phyloP scores from a whole-genome alignment of 192 early-diverging fungal genomes.

The Funneliformis geosporum region DNA sequence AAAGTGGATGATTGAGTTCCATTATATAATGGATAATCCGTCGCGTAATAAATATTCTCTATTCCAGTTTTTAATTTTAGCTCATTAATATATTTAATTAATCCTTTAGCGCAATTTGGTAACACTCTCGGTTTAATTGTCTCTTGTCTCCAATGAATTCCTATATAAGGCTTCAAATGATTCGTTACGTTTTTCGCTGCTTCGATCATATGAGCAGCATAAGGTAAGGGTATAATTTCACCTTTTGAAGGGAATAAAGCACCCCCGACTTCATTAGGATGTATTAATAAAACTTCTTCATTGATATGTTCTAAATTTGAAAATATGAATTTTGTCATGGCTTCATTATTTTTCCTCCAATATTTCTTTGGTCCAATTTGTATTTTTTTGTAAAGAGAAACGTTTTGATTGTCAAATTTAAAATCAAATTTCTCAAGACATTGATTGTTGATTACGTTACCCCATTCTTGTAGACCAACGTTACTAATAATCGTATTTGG shows the following conservation, averaged over 20 bases:
- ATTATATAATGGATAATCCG: constrained; percentile 41
- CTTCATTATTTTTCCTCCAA: not conserved
- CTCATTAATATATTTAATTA: constrained; percentile 28
- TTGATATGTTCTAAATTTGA: not conserved
- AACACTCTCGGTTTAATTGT: constrained; percentile 14
- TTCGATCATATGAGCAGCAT: not conserved
- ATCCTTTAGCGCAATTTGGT: constrained; percentile 30
- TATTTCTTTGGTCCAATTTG: not conserved
- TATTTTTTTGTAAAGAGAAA: not conserved
- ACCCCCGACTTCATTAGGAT: not conserved
- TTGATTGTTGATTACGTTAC: not conserved
- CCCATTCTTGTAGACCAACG: not conserved
- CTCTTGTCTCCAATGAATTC: constrained; percentile 46
- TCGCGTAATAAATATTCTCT: constrained; percentile 37
- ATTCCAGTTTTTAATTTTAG: not conserved
- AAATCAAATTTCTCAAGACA: not conserved
- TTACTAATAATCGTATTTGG: not conserved
- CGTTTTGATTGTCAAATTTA: not conserved
- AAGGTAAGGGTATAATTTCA: not conserved
- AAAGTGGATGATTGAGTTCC: constrained; percentile 24
- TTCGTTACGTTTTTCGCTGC: not conserved
- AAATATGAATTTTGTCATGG: not conserved
- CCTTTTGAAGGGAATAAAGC: not conserved
- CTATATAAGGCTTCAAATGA: constrained; percentile 31
- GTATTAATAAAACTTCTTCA: not conserved